A percentile compares a stretch with the other conserved stretches of the same genome.
These are phyloP conservation scores for Fusarium succisae DNA, from an alignment of 2,329 filamentous ascomycete species.

Conservation along the genomic window DNA sequence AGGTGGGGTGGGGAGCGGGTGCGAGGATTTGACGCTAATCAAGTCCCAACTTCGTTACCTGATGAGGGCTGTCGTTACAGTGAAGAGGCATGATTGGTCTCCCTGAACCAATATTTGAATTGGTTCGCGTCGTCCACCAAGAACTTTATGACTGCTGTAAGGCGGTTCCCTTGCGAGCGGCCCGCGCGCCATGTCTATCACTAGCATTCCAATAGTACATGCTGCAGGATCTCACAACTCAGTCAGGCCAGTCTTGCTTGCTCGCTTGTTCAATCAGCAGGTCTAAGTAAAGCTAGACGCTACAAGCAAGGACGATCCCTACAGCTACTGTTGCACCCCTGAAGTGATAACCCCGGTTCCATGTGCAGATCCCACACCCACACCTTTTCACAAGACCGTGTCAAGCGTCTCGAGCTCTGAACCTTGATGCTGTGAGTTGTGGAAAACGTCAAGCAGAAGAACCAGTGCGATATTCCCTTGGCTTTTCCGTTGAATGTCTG, in stretches of 20 bases:
- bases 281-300: conserved; percentile 15
- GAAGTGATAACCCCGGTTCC: conserved; percentile 35
- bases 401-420: conserved; percentile 4
- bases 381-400: conserved; percentile 22
- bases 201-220: conserved; percentile 30
- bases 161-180: conserved; percentile 31
- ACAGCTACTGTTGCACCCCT: conserved; percentile 35
- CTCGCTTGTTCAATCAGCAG: conserved; percentile 22
- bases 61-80: conserved; percentile 12
- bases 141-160: conserved; percentile 27
- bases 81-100: background rate
- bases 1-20: conserved; percentile 21
- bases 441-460: conserved; percentile 26
- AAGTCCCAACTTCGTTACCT: conserved; percentile 17
- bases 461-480: conserved; percentile 33
- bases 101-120: conserved; percentile 15
- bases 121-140: conserved; percentile 8
- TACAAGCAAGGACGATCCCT: conserved; percentile 40
- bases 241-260: conserved; percentile 15
- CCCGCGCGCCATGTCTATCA: conserved; percentile 33
- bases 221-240: conserved; percentile 30
- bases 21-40: conserved; percentile 27
- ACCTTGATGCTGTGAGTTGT: background rate
- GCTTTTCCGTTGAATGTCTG: conserved; percentile 25
- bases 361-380: conserved; percentile 42